Evolutionary conservation across 352 stramenopile species (phyloP), one percentile per base, ranked within the genome.

Genomic region (Globisporangium heterothallicum): DNA sequence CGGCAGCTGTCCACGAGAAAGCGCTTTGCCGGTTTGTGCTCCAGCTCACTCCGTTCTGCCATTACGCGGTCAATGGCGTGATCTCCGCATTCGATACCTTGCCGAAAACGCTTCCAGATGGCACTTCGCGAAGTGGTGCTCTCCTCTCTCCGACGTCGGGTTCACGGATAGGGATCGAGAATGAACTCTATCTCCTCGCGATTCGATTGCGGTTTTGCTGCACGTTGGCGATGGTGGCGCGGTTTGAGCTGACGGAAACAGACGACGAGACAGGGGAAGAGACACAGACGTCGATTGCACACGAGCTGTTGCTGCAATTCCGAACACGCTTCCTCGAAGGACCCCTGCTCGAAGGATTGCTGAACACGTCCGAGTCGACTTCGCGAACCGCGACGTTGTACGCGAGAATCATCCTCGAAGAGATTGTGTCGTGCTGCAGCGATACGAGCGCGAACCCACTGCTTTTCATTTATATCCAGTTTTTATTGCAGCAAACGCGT

Each of bases 11-110:
- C 44, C 82, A 90, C 8, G 84, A 92, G 44, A 75, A 83, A 21
- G 69, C 79, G 12, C 64, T 94, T 8, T 87, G 72, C 44, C 81
- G 78, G 13, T 94, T 94, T 48, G 73, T 94, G n/a, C 55, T 94
- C 38, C 73, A 84, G 53, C 74, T 94, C 49, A 92, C 84, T 24
- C 84, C 84, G 4, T 94, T 94, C 53, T 94, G 84, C 47, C 81
- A 92, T 61, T 92, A 94, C 45, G 81, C 80, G 4, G 77, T 94
- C 24, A 92, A 88, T 42, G 84, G 84, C 5, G 71, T 94, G 9
- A 92, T 94, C 35, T 82, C 67, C 3, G 82, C 84, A 4, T 94
- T 86, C 42, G 84, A 94, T 40, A 73, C 68, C 7, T 56, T 94
- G 16, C 84, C 84, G 12, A 92, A 87, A 61, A 75, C 77, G 10